Evolutionary conservation across 495 filamentous ascomycete species (phyloP).

Genomic region (Neurospora tetrasperma): DNA sequence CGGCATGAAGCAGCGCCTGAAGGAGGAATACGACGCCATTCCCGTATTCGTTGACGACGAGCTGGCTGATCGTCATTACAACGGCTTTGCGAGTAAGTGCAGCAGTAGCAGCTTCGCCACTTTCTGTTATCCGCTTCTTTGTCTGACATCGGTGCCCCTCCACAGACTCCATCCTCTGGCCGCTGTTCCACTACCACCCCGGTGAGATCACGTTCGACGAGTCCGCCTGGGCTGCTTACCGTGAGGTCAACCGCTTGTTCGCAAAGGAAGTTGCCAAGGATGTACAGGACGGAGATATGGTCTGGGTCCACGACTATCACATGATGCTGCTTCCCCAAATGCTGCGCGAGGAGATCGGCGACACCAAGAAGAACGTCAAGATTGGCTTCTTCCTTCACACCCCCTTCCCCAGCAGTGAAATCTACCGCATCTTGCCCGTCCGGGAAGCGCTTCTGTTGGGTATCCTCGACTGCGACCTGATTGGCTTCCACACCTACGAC

Average conservation of each 20-base stretch:
- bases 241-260: constrained; percentile 75
- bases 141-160: background rate
- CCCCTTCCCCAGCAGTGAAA: constrained; percentile 86
- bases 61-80: constrained; percentile 72
- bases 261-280: constrained; percentile 65
- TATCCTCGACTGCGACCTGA: constrained; percentile 71
- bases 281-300: constrained; percentile 66
- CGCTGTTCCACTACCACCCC: constrained; percentile 90
- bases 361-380: constrained; percentile 65
- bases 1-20: constrained; percentile 55
- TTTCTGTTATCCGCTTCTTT: background rate
- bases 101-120: background rate
- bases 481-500: constrained; percentile 94
- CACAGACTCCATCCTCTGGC: constrained; percentile 87
- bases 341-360: constrained; percentile 63
- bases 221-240: constrained; percentile 76
- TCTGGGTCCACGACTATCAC: constrained; percentile 98
- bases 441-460: constrained; percentile 72
- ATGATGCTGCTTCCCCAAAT: constrained; percentile 83
- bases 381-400: constrained; percentile 95
- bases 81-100: constrained; percentile 70
- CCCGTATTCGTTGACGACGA: constrained; percentile 74
- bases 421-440: constrained; percentile 83
- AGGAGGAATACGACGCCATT: constrained; percentile 61
- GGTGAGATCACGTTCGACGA: constrained; percentile 89